phyloP scores from a whole-genome alignment of 257 asterid genomes.

The Ballota nigra region DNA sequence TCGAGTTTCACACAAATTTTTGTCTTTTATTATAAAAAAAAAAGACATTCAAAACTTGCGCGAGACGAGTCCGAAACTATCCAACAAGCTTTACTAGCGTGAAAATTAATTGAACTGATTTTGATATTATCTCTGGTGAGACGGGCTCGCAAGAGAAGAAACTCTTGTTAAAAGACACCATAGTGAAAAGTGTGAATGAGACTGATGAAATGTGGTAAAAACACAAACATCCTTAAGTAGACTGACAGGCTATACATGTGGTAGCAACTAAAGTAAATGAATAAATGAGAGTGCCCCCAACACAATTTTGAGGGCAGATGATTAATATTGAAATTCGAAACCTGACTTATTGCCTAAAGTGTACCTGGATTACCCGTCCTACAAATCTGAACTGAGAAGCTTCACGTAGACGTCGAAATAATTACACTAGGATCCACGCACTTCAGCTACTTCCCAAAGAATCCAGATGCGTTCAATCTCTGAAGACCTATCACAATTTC shows the following conservation, averaged over 20 bases:
- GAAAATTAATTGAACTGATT: no score
- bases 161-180: background rate
- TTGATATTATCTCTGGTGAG: no score
- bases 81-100: no score
- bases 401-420: background rate
- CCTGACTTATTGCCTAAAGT: slow-evolving; percentile 16
- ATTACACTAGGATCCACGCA: background rate
- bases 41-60: no score
- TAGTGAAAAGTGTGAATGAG: background rate
- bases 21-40: no score
- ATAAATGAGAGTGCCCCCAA: slow-evolving; percentile 13
- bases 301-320: slow-evolving; percentile 17
- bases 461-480: no score
- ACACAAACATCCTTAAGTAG: background rate
- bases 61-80: no score
- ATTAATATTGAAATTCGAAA: slow-evolving; percentile 13
- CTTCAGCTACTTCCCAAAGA: background rate
- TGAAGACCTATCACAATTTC: background rate
- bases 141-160: background rate
- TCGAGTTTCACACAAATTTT: no score
- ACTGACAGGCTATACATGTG: slow-evolving; percentile 10
- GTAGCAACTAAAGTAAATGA: slow-evolving; percentile 21
- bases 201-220: background rate
- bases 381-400: slow-evolving; percentile 5
- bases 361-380: slow-evolving; percentile 3